These are phyloP conservation scores for Lumnitzera racemosa DNA, from an alignment of 345 rosid genomes.

Conservation along the genomic window DNA sequence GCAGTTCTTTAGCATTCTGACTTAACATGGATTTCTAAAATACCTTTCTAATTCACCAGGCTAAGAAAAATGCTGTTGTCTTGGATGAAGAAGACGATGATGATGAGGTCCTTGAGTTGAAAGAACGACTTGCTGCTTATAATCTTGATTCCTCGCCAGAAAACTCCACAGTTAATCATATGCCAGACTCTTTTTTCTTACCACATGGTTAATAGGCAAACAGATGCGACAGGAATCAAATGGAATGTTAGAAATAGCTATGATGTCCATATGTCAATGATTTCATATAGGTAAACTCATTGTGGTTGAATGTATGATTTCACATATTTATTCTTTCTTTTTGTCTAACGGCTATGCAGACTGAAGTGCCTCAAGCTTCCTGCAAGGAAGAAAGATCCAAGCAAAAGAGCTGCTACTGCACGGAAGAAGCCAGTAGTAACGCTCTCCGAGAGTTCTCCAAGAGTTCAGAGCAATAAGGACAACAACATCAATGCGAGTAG, in stretches of 20 bases:
- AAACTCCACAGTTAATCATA: constrained; percentile 38
- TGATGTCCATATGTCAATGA: no score
- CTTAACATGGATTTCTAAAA: no score
- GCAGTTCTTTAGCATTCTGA: not conserved
- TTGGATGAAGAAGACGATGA: not conserved
- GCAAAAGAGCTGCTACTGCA: constrained; percentile 32
- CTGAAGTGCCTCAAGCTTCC: constrained; percentile 24
- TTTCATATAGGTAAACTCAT: no score
- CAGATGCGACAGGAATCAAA: not conserved
- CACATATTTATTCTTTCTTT: not conserved
- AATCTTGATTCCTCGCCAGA: constrained; percentile 62
- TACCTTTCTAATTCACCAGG: no score
- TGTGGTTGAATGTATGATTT: no score
- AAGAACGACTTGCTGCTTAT: constrained; percentile 52
- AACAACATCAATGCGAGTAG: constrained; percentile 7
- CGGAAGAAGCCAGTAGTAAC: constrained; percentile 26
- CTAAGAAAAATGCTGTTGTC: constrained; percentile 3
- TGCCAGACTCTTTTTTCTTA: not conserved
- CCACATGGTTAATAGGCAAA: not conserved
- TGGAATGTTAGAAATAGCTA: no score
- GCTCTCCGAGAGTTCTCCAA: constrained; percentile 14
- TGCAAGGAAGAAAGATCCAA: constrained; percentile 26
- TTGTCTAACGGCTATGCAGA: constrained; percentile 33
- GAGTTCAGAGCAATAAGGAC: constrained; percentile 26
- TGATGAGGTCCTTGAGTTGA: constrained; percentile 47